Conservation (phyloP, 106 monocot genomes). For the Dendrobium huoshanense region DNA sequence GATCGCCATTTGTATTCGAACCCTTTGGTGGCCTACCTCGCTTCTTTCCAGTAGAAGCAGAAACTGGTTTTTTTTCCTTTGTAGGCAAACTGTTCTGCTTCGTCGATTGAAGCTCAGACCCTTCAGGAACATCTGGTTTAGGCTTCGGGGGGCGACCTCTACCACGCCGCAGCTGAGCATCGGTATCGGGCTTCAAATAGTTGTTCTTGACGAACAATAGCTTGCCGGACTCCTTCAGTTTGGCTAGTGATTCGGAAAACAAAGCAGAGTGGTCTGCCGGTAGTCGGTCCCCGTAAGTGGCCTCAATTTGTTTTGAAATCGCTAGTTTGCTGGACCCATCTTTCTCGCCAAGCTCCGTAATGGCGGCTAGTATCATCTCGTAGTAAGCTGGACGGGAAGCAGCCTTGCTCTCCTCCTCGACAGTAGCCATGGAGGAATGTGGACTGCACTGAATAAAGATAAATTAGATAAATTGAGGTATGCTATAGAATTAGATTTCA, state of each 20-base stretch:
- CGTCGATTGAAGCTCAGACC: background rate
- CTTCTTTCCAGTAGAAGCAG: slow-evolving; percentile 11
- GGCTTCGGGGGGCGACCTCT: slow-evolving; percentile 25
- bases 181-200: slow-evolving; percentile 11
- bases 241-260: slow-evolving; percentile 34
- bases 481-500: no score
- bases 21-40: background rate
- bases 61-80: slow-evolving; percentile 19
- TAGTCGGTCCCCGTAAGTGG: slow-evolving; percentile 39
- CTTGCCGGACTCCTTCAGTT: slow-evolving; percentile 41
- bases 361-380: slow-evolving; percentile 59
- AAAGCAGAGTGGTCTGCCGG: slow-evolving; percentile 29
- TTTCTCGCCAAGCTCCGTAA: slow-evolving; percentile 44
- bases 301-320: slow-evolving; percentile 68
- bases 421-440: background rate
- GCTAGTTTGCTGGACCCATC: slow-evolving; percentile 60
- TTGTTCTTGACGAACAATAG: slow-evolving; percentile 41
- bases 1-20: background rate
- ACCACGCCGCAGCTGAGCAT: background rate
- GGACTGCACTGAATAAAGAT: no score
- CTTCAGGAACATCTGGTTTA: background rate
- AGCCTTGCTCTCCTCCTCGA: background rate
- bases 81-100: slow-evolving; percentile 18
- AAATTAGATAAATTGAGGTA: no score
- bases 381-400: background rate